Evolutionary conservation across 345 rosid genomes (phyloP), one percentile per base, ranked within the genome.

Genomic region (Limnanthes douglasii): DNA sequence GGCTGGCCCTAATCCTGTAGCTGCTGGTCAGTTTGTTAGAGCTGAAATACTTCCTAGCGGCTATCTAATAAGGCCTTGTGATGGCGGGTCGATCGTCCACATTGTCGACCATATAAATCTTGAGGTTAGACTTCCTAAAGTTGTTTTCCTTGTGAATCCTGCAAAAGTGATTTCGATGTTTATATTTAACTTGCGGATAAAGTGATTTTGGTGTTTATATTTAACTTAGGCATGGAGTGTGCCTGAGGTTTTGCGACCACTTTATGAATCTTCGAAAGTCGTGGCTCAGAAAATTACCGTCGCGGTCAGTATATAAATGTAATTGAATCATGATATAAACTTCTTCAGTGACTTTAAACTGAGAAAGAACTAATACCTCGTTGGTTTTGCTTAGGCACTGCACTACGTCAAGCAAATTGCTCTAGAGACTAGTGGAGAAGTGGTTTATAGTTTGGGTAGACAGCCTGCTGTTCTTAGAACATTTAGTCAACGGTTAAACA

Each of bases 11-110:
- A 73, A 60, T 49, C 51, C 86, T 28, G 73, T 77, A 11, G 63
- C 86, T 28, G 69, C 90, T 46, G 52, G 86, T 50, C 96, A 85
- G 59, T 92, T 86, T 51, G 95, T 92, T 46, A 81, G 99, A 55
- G 99, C 84, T 18, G 96, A 86, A 68, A 65, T 75, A 80, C 93
- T 78, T 47, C 90, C 99, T 12, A 81, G 96, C 57, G 99, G 99
- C 14, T 86, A 82, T 61, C 49, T 92, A 59, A 85, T 92, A 42
- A 73, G 99, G 13, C 93, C 96, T 1, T 85, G 96, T 51, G 99
- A 92, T 9, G 99, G 99, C 26, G 99, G 99, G 43, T 92, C 96
- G 15, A 86, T 92, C 44, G 81, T 92, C 30, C 99, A 85, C 58
- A 86, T 92, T 21, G 99, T 92, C 0, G 99, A 92, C 65, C 96